Percentiles rank a stretch among this genome's conserved stretches.
Evolutionary conservation across 768 basidiomycete species (phyloP).

Genomic region (Podaxis mareebaensis): DNA sequence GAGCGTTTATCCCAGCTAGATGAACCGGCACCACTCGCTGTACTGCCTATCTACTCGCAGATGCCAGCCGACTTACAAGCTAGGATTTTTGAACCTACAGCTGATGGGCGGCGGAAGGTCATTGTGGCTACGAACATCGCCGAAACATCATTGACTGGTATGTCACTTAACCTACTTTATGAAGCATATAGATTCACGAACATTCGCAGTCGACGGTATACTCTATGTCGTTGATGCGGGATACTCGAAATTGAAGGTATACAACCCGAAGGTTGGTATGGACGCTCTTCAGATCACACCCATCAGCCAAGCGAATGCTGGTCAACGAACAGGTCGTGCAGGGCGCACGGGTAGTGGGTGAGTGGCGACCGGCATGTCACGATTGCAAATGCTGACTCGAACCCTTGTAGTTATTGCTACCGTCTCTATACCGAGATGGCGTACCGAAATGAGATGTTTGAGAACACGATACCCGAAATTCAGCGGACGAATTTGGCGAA

Average conservation of each 20-base stretch:
- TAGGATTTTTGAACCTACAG: conserved; percentile 93
- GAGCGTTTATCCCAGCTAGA: conserved; percentile 93
- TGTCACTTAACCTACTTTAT: conserved; percentile 6
- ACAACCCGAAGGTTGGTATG: conserved; percentile 99
- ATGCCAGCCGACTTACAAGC: conserved; percentile 99
- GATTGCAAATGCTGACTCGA: neutral
- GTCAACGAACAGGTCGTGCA: conserved; percentile 93
- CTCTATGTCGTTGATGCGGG: conserved; percentile 96
- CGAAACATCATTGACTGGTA: conserved; percentile 94
- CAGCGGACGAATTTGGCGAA: conserved; percentile 98
- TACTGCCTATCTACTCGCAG: conserved; percentile 98
- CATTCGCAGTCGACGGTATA: conserved; percentile 85
- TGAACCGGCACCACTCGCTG: conserved; percentile 81
- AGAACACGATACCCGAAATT: conserved; percentile 97
- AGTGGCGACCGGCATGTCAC: conserved; percentile 26
- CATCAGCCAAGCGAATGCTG: conserved; percentile 98
- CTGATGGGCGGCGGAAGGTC: conserved; percentile 93
- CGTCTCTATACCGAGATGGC: conserved; percentile 98
- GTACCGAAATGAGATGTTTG: conserved; percentile 92
- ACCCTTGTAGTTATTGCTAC: conserved; percentile 76
- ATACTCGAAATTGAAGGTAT: conserved; percentile 97
- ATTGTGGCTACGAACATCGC: conserved; percentile 99
- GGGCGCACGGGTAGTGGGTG: conserved; percentile 96
- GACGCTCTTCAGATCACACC: conserved; percentile 98
- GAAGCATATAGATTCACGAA: neutral